Conservation (phyloP, 345 rosid species). For the Sonneratia caseolaris region DNA sequence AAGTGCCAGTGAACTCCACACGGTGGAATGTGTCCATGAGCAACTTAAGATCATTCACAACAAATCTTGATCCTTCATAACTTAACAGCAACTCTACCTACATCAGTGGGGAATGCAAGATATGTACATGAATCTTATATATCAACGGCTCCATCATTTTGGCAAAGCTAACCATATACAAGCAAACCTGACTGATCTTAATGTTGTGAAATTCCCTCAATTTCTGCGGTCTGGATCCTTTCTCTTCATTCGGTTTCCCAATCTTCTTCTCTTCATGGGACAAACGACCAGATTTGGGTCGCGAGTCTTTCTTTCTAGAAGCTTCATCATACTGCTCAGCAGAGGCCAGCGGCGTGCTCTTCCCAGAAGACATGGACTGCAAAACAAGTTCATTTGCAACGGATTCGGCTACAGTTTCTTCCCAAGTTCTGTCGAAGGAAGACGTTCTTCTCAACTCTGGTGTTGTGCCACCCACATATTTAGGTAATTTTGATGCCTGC, state of each 20-base stretch:
- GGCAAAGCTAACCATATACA: background rate
- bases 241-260: conserved; percentile 69
- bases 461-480: conserved; percentile 30
- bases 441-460: conserved; percentile 79
- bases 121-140: conserved; percentile 1
- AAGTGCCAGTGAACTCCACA: conserved; percentile 77
- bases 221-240: conserved; percentile 78
- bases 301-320: conserved; percentile 58
- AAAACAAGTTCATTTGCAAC: conserved; percentile 75
- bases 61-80: conserved; percentile 88
- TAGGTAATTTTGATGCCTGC: conserved; percentile 42
- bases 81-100: conserved; percentile 90
- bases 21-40: conserved; percentile 95
- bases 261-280: conserved; percentile 89
- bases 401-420: conserved; percentile 86
- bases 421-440: conserved; percentile 80
- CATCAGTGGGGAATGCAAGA: background rate
- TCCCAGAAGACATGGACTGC: conserved; percentile 44
- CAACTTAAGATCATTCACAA: conserved; percentile 88
- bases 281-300: conserved; percentile 64
- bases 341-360: conserved; percentile 27
- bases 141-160: background rate
- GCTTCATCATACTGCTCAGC: conserved; percentile 64
- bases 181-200: conserved; percentile 86
- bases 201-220: conserved; percentile 89